phyloP scores from a whole-genome alignment of 2,329 filamentous ascomycete genomes.

The Colletotrichum tropicale region DNA sequence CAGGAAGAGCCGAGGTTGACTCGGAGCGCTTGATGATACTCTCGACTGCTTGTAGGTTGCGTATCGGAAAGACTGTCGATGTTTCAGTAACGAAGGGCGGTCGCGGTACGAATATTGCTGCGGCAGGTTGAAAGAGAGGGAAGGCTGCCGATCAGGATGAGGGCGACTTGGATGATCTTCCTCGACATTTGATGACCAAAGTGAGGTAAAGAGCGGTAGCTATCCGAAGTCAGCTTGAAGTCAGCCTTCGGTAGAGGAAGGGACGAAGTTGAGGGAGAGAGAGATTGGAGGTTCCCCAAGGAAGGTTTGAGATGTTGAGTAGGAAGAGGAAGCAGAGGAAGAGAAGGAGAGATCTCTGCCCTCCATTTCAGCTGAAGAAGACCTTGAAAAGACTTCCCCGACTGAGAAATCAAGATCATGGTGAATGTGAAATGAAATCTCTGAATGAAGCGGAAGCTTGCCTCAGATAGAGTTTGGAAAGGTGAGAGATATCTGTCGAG shows the following conservation, averaged over 20 bases:
- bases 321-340: not conserved
- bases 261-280: not conserved
- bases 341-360: not conserved
- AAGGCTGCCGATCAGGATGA: not conserved
- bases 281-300: not conserved
- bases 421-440: not conserved
- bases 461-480: not conserved
- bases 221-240: not conserved
- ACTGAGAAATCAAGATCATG: not conserved
- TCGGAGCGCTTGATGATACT: not conserved
- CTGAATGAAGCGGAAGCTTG: not conserved
- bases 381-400: not conserved
- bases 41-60: not conserved
- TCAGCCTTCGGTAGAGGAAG: not conserved
- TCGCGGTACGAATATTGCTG: not conserved
- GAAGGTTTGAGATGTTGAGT: not conserved
- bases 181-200: not conserved
- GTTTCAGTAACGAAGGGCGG: not conserved
- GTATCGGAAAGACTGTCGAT: not conserved
- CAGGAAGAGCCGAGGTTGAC: not conserved
- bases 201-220: not conserved
- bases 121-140: not conserved
- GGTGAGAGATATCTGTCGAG: not conserved
- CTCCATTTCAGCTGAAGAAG: not conserved
- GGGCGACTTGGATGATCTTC: not conserved